Base-by-base conservation (phyloP, 2,329 filamentous ascomycete species). In the Botrytis fabae region DNA sequence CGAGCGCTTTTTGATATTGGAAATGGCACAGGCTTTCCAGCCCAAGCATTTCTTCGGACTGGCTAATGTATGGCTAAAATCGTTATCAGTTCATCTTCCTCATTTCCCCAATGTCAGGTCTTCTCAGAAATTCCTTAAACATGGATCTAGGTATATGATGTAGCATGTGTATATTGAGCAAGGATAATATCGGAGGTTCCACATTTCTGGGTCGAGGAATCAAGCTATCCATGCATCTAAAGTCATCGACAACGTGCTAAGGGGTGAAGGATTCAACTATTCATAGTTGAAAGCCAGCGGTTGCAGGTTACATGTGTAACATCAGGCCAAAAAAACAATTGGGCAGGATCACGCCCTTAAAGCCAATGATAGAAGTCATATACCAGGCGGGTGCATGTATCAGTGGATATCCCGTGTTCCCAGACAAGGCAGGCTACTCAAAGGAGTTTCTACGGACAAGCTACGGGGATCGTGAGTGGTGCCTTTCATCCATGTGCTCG, bases 41-140 rank as follows among this genome's bases (percentile, higher is more conserved):
- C 64, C n/a, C 25, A 66, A 66, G 20, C 16, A 63, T 20, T 28
- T 35, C 38, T 40, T 48, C 46, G 51, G 22, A 35, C 46, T 54
- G 25, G 64, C 46, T 48, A 54, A n/a, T 51, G 48, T 68, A 32
- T 44, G 32, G n/a, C n/a, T 38, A 54, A 40, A 46, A n/a, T 71
- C 60, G 60, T 71, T 71, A 71, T 66, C 61, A 66, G 44, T 57
- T 46, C 61, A 46, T 66, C 25, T 65, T 65, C 32, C 46, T 68
- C 65, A 51, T 57, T 59, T 66, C 70, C 70, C 61, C 70, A 71
- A 28, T 20, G 28, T 57, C 38, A 64, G 59, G 35, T 40, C 51
- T 32, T 57, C 48, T 68, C 38, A 42, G 42, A 54, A 57, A 42
- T 68, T 68, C 48, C 35, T 42, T 42, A 42, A 68, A 22, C 65